These are phyloP conservation scores for Fusarium pseudoanthophilum DNA, from an alignment of 2,329 filamentous ascomycete genomes.

Conservation along the genomic window DNA sequence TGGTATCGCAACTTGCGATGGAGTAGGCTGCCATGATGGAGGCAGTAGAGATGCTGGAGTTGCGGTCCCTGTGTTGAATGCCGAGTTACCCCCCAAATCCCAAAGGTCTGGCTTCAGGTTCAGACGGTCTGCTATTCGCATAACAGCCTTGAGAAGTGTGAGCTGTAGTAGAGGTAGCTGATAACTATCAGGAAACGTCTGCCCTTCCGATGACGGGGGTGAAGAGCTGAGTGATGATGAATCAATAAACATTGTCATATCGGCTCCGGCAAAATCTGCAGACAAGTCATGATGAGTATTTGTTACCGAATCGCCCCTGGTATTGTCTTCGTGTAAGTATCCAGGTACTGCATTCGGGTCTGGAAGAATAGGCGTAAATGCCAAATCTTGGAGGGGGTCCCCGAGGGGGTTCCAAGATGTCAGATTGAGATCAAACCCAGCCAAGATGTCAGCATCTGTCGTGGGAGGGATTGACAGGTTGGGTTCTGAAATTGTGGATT, in stretches of 20 bases:
- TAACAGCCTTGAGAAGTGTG: constrained; percentile 58
- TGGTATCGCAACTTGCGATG: constrained; percentile 59
- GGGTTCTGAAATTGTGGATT: neutral
- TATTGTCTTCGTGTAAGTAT: constrained; percentile 17
- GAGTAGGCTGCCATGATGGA: constrained; percentile 60
- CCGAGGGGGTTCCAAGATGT: constrained; percentile 38
- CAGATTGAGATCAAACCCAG: constrained; percentile 39
- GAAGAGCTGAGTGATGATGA: constrained; percentile 35
- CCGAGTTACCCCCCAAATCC: constrained; percentile 58
- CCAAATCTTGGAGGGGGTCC: constrained; percentile 31
- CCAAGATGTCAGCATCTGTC: constrained; percentile 26
- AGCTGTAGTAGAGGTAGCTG: constrained; percentile 60
- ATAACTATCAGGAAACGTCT: constrained; percentile 58
- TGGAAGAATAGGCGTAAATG: constrained; percentile 33
- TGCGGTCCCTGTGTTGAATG: constrained; percentile 53
- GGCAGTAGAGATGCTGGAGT: constrained; percentile 55
- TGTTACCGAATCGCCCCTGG: neutral
- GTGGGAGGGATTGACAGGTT: constrained; percentile 3
- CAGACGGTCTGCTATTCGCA: constrained; percentile 60
- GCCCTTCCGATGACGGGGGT: constrained; percentile 31
- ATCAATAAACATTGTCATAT: constrained; percentile 35
- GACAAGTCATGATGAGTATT: neutral
- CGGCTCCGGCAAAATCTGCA: neutral
- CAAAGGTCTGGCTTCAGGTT: constrained; percentile 56
- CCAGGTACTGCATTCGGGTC: constrained; percentile 9